Conservation (phyloP, 352 stramenopile genomes). For the Phytophthora pistaciae region DNA sequence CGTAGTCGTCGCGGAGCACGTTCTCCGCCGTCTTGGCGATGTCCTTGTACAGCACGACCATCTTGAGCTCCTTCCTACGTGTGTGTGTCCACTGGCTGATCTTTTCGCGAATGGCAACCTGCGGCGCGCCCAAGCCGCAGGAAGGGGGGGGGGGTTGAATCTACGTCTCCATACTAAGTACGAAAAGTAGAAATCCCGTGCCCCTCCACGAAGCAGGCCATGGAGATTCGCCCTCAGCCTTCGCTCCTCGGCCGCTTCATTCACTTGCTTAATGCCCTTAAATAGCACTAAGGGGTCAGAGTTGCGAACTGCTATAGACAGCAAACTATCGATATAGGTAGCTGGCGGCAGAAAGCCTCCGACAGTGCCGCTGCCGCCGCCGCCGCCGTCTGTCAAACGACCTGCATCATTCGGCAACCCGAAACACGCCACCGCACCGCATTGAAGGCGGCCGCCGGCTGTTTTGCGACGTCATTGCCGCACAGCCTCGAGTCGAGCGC, state of each 20-base stretch:
- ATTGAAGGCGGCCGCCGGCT: slow-evolving; percentile 19
- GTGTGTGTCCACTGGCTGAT: slow-evolving; percentile 38
- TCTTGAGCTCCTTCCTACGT: slow-evolving; percentile 1
- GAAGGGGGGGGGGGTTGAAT: slow-evolving; percentile 26
- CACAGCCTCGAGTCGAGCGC: background rate
- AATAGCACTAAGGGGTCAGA: background rate
- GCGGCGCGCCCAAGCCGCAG: slow-evolving; percentile 5
- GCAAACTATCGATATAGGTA: background rate
- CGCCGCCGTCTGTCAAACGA: slow-evolving; percentile 17
- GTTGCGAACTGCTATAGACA: background rate
- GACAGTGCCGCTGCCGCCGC: slow-evolving; percentile 1
- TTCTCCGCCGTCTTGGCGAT: slow-evolving; percentile 88
- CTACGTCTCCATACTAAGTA: slow-evolving; percentile 41
- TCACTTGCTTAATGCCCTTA: background rate
- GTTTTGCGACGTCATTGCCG: slow-evolving; percentile 31
- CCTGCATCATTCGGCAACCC: slow-evolving; percentile 40
- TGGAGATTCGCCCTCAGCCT: background rate
- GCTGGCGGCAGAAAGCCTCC: slow-evolving; percentile 10
- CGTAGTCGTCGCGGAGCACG: slow-evolving; percentile 90
- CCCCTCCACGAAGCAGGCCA: slow-evolving; percentile 9
- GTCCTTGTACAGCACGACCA: slow-evolving; percentile 90
- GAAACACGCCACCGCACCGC: slow-evolving; percentile 26
- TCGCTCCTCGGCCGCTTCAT: background rate
- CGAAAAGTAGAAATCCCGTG: slow-evolving; percentile 16
- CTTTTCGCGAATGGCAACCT: slow-evolving; percentile 69